Base-by-base conservation (phyloP, 345 rosid genomes). In the Eucalyptus virginea region DNA sequence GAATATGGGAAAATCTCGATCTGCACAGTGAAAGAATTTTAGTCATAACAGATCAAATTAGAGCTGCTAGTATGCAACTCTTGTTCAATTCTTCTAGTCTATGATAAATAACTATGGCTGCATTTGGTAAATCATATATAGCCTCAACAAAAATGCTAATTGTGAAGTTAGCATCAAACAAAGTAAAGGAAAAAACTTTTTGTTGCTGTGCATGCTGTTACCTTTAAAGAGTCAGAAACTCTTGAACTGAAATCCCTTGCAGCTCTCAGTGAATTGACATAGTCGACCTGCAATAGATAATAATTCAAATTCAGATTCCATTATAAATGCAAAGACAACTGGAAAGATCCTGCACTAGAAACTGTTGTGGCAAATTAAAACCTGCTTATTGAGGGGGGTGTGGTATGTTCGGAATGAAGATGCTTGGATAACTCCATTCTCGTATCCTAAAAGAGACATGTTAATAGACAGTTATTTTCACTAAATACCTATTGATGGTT, bases 361-460 rank as follows among this genome's bases (percentile, higher is more conserved):
- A 40, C 85, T 40, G 47, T 11, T 23, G 89, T 87, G 62, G 40
- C 81, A 89, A 44, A 45, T 47, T 7, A 88, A 86, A 86, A 96
- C 99, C 99, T 98, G 99, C 91, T 95, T 96, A 93, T 96, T 96
- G 88, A 98, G 98, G 60, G 99, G 99, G 28, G 96, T 98, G 86
- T 98, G 99, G 93, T 96, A 98, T 51, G 99, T 97, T n/a, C 99
- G 99, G 92, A 98, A 97, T 37, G 99, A 98, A 81, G 99, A 97
- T 87, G 99, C 99, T 91, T 89, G 96, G 89, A 98, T 93, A 52
- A 96, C 91, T 89, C 99, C 98, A 88, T 69, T 93, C 91, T 94
- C 96, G 87, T 94, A 97, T 81, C 96, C 99, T 98, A 93, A 42
- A 80, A 89, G 91, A 37, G 88, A 89, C 48, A 83, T 23, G 69